Percentiles rank a stretch among this genome's conserved stretches.
Evolutionary conservation across 805 yeast genomes (phyloP).

Genomic region (Suhomyces sp.): DNA sequence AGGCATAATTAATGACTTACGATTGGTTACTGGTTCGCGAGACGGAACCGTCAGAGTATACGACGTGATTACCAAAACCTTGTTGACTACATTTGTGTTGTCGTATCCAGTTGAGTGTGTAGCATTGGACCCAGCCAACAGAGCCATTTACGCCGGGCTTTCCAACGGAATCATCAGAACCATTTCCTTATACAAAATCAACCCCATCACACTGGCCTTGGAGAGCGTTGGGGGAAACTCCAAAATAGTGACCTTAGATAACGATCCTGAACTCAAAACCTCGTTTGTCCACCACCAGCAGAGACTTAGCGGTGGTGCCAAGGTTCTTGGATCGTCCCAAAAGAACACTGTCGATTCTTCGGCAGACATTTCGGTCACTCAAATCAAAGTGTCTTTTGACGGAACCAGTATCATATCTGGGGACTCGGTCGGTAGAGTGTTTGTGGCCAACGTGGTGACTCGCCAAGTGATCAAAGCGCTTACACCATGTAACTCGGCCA

Average conservation of each 20-base stretch:
- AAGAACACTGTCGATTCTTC: not conserved
- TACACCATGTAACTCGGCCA: conserved; percentile 36
- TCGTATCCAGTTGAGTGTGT: conserved; percentile 56
- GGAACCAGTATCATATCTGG: conserved; percentile 74
- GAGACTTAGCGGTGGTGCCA: conserved; percentile 1
- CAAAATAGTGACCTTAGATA: conserved; percentile 48
- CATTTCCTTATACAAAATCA: conserved; percentile 48
- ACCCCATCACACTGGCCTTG: conserved; percentile 38
- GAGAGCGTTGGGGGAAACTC: conserved; percentile 62
- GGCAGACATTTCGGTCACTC: conserved; percentile 37
- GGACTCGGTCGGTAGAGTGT: conserved; percentile 65
- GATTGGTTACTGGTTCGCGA: conserved; percentile 63
- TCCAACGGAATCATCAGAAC: conserved; percentile 57
- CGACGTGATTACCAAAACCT: conserved; percentile 44
- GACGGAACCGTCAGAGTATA: conserved; percentile 78
- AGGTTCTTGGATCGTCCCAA: not conserved
- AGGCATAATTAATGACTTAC: conserved; percentile 58
- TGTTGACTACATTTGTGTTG: conserved; percentile 71
- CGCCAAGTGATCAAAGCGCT: conserved; percentile 65
- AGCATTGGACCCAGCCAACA: conserved; percentile 72
- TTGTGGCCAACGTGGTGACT: conserved; percentile 65
- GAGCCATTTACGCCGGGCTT: conserved; percentile 71
- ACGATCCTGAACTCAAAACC: conserved; percentile 46
- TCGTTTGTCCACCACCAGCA: conserved; percentile 54
- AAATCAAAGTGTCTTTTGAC: conserved; percentile 64